These are phyloP conservation scores for Termitomyces sp. DNA, from an alignment of 768 basidiomycete species.

Conservation along the genomic window DNA sequence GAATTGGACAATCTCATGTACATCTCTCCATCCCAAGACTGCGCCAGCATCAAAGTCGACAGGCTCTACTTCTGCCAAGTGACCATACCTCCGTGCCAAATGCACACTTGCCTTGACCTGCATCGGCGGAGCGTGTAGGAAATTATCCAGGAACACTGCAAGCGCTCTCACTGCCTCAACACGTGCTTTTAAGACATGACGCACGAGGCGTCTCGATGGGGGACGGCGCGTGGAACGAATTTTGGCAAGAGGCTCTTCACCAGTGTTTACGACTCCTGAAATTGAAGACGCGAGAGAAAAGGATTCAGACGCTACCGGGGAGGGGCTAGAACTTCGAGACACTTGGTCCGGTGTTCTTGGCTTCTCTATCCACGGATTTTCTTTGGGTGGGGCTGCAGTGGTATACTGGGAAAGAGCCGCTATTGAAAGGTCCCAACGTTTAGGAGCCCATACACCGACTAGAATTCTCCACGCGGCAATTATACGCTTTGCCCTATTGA, in stretches of 20 bases:
- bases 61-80: slow-evolving; percentile 29
- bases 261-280: slow-evolving; percentile 10
- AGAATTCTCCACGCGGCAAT: slow-evolving; percentile 96
- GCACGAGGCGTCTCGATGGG: slow-evolving; percentile 78
- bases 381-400: slow-evolving; percentile 57
- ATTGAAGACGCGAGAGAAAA: slow-evolving; percentile 12
- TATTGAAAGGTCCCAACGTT: slow-evolving; percentile 73
- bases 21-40: slow-evolving; percentile 53
- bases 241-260: slow-evolving; percentile 38
- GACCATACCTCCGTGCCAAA: slow-evolving; percentile 48
- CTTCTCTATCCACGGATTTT: slow-evolving; percentile 67
- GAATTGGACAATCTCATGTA: slow-evolving; percentile 68
- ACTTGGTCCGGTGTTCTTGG: slow-evolving; percentile 25
- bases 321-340: slow-evolving; percentile 10
- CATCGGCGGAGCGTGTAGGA: slow-evolving; percentile 37
- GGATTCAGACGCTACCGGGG: slow-evolving; percentile 15
- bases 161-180: slow-evolving; percentile 76
- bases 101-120: slow-evolving; percentile 40
- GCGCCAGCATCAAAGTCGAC: slow-evolving; percentile 19
- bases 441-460: slow-evolving; percentile 90
- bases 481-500: slow-evolving; percentile 76
- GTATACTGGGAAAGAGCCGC: slow-evolving; percentile 72
- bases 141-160: slow-evolving; percentile 62
- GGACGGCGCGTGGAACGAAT: slow-evolving; percentile 40
- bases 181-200: slow-evolving; percentile 85